Conservation (phyloP, 2,329 filamentous ascomycete genomes). For the Diplodia seriata region DNA sequence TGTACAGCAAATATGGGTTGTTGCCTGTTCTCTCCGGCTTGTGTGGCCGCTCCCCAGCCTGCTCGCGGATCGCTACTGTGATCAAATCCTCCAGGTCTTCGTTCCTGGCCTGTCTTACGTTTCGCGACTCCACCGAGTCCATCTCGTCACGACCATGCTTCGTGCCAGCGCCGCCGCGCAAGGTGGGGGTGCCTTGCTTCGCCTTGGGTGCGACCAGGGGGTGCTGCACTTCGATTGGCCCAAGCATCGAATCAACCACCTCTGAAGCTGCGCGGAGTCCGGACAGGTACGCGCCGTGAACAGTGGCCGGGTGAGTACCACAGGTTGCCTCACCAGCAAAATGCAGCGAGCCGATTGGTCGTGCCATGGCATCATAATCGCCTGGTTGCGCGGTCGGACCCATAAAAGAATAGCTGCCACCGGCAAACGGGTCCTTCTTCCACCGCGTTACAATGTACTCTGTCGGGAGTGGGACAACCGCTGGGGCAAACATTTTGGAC, state of each 20-base stretch:
- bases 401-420: slow-evolving; percentile 94
- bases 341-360: slow-evolving; percentile 82
- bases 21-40: slow-evolving; percentile 75
- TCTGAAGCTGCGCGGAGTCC: slow-evolving; percentile 89
- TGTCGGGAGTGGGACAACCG: slow-evolving; percentile 73
- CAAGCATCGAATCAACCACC: slow-evolving; percentile 79
- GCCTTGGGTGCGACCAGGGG: slow-evolving; percentile 75
- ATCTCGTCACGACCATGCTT: slow-evolving; percentile 34
- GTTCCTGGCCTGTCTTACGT: slow-evolving; percentile 41
- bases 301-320: slow-evolving; percentile 93
- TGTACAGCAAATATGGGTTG: slow-evolving; percentile 90
- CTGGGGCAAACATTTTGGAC: slow-evolving; percentile 71
- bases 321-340: slow-evolving; percentile 98
- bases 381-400: slow-evolving; percentile 80
- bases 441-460: slow-evolving; percentile 92
- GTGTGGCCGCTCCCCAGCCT: slow-evolving; percentile 76
- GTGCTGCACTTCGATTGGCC: slow-evolving; percentile 74
- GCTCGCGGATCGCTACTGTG: slow-evolving; percentile 61
- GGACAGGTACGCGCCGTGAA: slow-evolving; percentile 94
- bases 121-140: slow-evolving; percentile 33
- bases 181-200: slow-evolving; percentile 36
- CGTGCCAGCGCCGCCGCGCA: slow-evolving; percentile 9
- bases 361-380: slow-evolving; percentile 93
- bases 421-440: slow-evolving; percentile 88
- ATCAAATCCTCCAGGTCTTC: slow-evolving; percentile 64